Evolutionary conservation across 345 rosid genomes (phyloP).

Genomic region (Kandelia obovata): DNA sequence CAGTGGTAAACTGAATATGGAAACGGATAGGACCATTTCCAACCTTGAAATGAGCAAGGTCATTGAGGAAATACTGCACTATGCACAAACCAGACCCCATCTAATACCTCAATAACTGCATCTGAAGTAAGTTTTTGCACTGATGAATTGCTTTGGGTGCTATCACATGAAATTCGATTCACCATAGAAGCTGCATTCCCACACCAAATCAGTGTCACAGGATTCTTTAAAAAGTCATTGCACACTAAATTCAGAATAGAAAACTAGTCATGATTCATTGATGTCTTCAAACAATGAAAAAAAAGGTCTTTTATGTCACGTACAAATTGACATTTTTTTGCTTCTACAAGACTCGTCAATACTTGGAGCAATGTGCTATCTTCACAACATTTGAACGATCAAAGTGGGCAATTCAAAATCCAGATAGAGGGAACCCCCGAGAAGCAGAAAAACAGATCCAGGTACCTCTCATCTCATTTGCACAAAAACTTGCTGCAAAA

Average conservation of each 20-base stretch:
- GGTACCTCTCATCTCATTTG: neutral
- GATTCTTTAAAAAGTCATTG: constrained; percentile 25
- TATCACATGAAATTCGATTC: constrained; percentile 67
- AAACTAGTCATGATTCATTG: constrained; percentile 1
- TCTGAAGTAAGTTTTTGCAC: constrained; percentile 72
- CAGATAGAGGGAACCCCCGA: neutral
- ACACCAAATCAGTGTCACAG: constrained; percentile 42
- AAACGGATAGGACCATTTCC: constrained; percentile 6
- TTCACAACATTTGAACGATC: neutral
- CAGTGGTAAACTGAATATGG: neutral
- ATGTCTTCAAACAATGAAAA: neutral
- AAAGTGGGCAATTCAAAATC: neutral
- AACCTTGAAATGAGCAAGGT: constrained; percentile 4
- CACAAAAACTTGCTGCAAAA: too few species aligned
- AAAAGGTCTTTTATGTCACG: neutral
- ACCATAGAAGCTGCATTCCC: constrained; percentile 88
- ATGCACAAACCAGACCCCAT: constrained; percentile 5
- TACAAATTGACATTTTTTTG: neutral
- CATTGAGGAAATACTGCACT: neutral
- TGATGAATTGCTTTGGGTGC: constrained; percentile 33
- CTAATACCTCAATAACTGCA: constrained; percentile 74
- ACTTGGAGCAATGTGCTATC: neutral
- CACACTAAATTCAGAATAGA: constrained; percentile 17
- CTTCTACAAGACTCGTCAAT: too few species aligned
- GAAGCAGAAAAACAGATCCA: neutral